Evolutionary conservation across 768 basidiomycete genomes (phyloP).

Genomic region (Leccinum olivaceopallidum): DNA sequence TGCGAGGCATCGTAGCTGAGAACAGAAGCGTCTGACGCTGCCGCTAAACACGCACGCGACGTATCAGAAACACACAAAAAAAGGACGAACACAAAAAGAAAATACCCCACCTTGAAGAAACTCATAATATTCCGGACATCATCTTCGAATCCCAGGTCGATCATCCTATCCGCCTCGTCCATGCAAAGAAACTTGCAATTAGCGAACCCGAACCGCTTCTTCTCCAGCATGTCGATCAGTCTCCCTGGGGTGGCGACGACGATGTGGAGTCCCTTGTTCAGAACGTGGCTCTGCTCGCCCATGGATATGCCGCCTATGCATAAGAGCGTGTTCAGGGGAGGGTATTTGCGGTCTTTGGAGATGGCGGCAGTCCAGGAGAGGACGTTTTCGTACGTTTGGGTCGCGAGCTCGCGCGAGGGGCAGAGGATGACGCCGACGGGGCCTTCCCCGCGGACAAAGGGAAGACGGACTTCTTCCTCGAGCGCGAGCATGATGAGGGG

Average conservation of each 20-base stretch:
- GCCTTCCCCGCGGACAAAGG: constrained; percentile 91
- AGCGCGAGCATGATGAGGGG: constrained; percentile 95
- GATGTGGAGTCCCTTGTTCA: constrained; percentile 91
- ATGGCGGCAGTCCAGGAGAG: constrained; percentile 82
- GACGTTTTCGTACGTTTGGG: constrained; percentile 96
- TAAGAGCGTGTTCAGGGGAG: constrained; percentile 81
- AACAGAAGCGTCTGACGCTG: constrained; percentile 97
- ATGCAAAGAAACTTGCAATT: constrained; percentile 96
- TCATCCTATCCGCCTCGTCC: constrained; percentile 99
- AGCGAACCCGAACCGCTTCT: constrained; percentile 88
- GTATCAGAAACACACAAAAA: not conserved
- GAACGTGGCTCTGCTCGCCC: constrained; percentile 92
- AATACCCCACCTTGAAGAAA: constrained; percentile 81
- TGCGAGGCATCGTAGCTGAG: constrained; percentile 98
- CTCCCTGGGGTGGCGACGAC: constrained; percentile 97
- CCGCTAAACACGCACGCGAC: constrained; percentile 46
- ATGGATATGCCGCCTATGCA: constrained; percentile 99
- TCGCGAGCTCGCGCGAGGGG: constrained; percentile 95
- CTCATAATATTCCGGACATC: constrained; percentile 99
- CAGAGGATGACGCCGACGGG: constrained; percentile 97
- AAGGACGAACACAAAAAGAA: too few relatives aligned
- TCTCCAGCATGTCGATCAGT: constrained; percentile 97
- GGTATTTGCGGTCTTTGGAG: constrained; percentile 78
- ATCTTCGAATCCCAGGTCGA: constrained; percentile 98
- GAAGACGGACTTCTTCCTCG: constrained; percentile 89